Evolutionary conservation across 164 flowering plant genomes (phyloP).

Genomic region (Liriodendron chinense): DNA sequence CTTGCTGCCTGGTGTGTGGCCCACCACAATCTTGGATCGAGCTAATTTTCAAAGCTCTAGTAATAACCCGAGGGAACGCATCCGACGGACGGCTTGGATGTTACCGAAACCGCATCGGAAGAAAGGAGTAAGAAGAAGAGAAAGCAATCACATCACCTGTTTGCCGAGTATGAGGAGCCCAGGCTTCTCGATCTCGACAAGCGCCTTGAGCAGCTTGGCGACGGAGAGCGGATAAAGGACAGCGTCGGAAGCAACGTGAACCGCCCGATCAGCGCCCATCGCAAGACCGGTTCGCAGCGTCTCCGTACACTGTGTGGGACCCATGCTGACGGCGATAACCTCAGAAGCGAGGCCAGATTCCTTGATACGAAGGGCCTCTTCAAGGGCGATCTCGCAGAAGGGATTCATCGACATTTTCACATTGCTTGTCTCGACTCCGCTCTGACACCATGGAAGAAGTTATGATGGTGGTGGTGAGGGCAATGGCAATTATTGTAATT

Average conservation of each 20-base stretch:
- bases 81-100: no score
- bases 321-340: conserved; percentile 91
- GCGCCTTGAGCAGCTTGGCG: conserved; percentile 75
- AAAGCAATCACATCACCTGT: conserved; percentile 49
- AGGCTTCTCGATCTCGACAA: conserved; percentile 79
- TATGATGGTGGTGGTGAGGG: background rate
- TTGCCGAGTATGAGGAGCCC: conserved; percentile 78
- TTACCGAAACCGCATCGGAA: background rate
- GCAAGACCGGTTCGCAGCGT: conserved; percentile 93
- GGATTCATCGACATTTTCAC: conserved; percentile 99
- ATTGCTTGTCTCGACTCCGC: conserved; percentile 78
- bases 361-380: conserved; percentile 82
- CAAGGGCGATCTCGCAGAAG: conserved; percentile 90
- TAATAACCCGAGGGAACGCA: no score
- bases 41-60: no score
- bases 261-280: conserved; percentile 96
- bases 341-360: conserved; percentile 84
- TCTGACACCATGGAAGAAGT: conserved; percentile 32
- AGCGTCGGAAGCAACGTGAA: conserved; percentile 59
- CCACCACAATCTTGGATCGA: no score
- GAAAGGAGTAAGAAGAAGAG: background rate
- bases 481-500: background rate
- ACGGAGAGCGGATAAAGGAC: conserved; percentile 63
- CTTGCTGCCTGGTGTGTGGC: no score
- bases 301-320: conserved; percentile 70